These are phyloP conservation scores for Colletotrichum acutatum DNA, from an alignment of 2,329 filamentous ascomycete genomes.

Conservation along the genomic window DNA sequence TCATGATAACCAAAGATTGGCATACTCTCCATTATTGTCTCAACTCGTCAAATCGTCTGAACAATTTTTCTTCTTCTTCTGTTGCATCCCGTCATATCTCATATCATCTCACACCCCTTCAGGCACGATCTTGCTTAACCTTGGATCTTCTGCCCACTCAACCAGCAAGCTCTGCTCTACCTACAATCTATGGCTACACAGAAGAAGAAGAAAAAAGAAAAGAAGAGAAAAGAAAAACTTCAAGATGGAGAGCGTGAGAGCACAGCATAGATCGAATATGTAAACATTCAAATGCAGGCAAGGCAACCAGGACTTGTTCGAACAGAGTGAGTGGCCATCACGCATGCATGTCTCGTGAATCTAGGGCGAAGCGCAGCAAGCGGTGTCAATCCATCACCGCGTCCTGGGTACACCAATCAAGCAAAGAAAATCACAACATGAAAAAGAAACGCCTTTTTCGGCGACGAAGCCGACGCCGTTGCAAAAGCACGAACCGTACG, in stretches of 20 bases:
- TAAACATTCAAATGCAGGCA: background rate
- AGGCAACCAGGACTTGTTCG: background rate
- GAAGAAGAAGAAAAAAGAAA: background rate
- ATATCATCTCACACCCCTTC: background rate
- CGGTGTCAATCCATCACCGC: background rate
- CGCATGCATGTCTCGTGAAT: background rate
- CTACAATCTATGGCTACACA: background rate
- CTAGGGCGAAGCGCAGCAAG: background rate
- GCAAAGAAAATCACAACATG: too few relatives aligned
- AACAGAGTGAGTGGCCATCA: background rate
- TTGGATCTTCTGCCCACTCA: background rate
- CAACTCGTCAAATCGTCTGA: background rate
- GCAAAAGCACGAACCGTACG: background rate
- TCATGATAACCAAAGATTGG: background rate
- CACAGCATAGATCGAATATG: background rate
- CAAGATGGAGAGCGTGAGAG: background rate
- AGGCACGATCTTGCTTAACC: background rate
- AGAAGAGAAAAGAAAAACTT: background rate
- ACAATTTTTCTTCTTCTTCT: background rate
- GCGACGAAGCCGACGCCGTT: background rate
- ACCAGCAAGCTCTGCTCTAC: background rate
- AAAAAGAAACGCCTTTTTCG: background rate
- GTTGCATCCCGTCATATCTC: background rate
- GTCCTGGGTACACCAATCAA: background rate
- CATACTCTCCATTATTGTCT: background rate